These are phyloP conservation scores for Talaromyces rugulosus DNA, from an alignment of 2,329 filamentous ascomycete genomes.

Conservation along the genomic window DNA sequence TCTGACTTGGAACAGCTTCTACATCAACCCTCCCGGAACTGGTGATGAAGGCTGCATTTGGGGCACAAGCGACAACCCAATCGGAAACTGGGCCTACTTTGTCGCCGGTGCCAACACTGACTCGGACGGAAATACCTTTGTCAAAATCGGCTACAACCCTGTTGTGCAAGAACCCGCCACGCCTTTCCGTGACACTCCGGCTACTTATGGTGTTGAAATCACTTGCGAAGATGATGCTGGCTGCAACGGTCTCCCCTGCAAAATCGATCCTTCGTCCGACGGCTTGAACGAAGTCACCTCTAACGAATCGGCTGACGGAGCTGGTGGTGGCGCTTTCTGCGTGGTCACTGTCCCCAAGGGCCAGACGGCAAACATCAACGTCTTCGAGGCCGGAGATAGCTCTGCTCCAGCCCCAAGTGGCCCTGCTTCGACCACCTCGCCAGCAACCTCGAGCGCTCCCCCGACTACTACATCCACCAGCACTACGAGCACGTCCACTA, in stretches of 20 bases:
- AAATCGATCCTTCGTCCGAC: slow-evolving; percentile 59
- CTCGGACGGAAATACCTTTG: slow-evolving; percentile 60
- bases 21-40: slow-evolving; percentile 71
- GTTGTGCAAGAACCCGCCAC: slow-evolving; percentile 57
- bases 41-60: slow-evolving; percentile 62
- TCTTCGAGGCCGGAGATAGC: slow-evolving; percentile 43
- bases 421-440: slow-evolving; percentile 9
- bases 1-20: slow-evolving; percentile 51
- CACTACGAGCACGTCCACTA: slow-evolving; percentile 13
- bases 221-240: slow-evolving; percentile 57
- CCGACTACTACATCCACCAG: slow-evolving; percentile 5
- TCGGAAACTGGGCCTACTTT: slow-evolving; percentile 74
- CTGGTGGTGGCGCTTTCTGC: slow-evolving; percentile 67
- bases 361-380: slow-evolving; percentile 62
- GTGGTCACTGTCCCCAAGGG: slow-evolving; percentile 71
- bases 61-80: slow-evolving; percentile 59
- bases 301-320: slow-evolving; percentile 57
- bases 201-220: slow-evolving; percentile 65
- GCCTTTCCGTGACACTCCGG: slow-evolving; percentile 54
- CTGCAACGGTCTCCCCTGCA: slow-evolving; percentile 72
- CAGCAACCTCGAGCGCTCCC: slow-evolving; percentile 7
- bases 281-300: slow-evolving; percentile 53
- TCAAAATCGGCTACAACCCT: slow-evolving; percentile 75
- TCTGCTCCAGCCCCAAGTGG: not conserved
- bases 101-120: slow-evolving; percentile 73